These are phyloP conservation scores for Mimosa pudica DNA, from an alignment of 306 rosid genomes.

Conservation along the genomic window DNA sequence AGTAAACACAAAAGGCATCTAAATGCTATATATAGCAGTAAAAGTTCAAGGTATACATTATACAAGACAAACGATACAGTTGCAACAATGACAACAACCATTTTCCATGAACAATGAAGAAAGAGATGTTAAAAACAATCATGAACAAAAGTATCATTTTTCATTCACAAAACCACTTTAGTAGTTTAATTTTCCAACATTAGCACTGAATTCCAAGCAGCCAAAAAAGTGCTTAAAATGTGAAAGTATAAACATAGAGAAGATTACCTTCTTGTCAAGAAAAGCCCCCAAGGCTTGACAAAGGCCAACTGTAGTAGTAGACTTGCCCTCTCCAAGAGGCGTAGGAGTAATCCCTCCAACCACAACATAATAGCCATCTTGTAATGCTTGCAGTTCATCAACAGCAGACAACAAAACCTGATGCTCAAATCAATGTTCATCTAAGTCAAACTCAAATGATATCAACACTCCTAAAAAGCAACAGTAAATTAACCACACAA, in stretches of 20 bases:
- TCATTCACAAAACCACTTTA: not conserved
- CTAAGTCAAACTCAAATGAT: not conserved
- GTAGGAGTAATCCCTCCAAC: conserved; percentile 99
- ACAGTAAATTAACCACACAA: too few species aligned
- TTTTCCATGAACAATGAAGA: not conserved
- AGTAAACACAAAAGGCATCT: too few species aligned
- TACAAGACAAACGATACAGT: not conserved
- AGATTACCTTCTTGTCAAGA: conserved; percentile 81
- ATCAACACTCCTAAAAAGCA: too few species aligned
- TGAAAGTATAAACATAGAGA: not conserved
- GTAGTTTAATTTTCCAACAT: not conserved
- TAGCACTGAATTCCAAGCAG: not conserved
- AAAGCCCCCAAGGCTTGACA: conserved; percentile 99
- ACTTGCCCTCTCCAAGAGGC: conserved; percentile 97
- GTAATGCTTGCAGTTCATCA: conserved; percentile 67
- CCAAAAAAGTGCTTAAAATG: not conserved
- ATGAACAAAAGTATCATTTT: not conserved
- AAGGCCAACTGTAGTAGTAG: conserved; percentile 97
- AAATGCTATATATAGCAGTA: too few species aligned
- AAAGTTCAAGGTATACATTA: too few species aligned
- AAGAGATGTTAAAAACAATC: not conserved
- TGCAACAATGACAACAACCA: not conserved
- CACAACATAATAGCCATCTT: conserved; percentile 91
- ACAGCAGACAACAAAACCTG: conserved; percentile 83
- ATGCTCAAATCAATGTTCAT: not conserved